Evolutionary conservation across 345 rosid genomes (phyloP).

Genomic region (Sapria himalayana): DNA sequence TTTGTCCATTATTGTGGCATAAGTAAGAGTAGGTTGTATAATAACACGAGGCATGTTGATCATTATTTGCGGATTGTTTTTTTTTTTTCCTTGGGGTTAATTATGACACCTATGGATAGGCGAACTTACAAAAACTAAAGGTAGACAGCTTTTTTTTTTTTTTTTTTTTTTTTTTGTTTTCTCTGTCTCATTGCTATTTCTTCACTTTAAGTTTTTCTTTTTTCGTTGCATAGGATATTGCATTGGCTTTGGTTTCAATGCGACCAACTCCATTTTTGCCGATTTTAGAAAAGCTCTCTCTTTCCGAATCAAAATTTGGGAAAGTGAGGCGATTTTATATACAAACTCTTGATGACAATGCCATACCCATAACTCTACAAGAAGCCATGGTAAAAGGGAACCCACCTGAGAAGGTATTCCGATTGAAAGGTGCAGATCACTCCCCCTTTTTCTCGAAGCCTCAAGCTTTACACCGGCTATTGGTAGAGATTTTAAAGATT

Average conservation of each 20-base stretch:
- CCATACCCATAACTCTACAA: constrained; percentile 51
- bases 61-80: too few relatives aligned
- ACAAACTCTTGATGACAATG: constrained; percentile 59
- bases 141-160: too few relatives aligned
- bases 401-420: constrained; percentile 63
- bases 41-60: too few relatives aligned
- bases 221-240: constrained; percentile 42
- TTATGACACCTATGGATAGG: too few relatives aligned
- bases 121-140: too few relatives aligned
- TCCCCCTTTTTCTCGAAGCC: constrained; percentile 99
- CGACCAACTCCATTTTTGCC: constrained; percentile 88
- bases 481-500: constrained; percentile 60
- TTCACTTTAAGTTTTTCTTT: constrained; percentile 5
- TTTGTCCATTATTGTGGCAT: too few relatives aligned
- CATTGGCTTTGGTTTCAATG: constrained; percentile 87
- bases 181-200: not conserved
- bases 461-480: constrained; percentile 70
- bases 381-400: constrained; percentile 56
- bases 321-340: constrained; percentile 68
- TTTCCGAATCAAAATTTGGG: constrained; percentile 45
- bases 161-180: not conserved
- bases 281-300: constrained; percentile 67
- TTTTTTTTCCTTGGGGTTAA: too few relatives aligned
- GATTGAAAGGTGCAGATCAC: constrained; percentile 80
- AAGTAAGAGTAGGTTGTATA: too few relatives aligned